Percentiles rank a stretch among this genome's conserved stretches.
Evolutionary conservation across 2,329 filamentous ascomycete genomes (phyloP).

Genomic region (Colletotrichum cuscutae): DNA sequence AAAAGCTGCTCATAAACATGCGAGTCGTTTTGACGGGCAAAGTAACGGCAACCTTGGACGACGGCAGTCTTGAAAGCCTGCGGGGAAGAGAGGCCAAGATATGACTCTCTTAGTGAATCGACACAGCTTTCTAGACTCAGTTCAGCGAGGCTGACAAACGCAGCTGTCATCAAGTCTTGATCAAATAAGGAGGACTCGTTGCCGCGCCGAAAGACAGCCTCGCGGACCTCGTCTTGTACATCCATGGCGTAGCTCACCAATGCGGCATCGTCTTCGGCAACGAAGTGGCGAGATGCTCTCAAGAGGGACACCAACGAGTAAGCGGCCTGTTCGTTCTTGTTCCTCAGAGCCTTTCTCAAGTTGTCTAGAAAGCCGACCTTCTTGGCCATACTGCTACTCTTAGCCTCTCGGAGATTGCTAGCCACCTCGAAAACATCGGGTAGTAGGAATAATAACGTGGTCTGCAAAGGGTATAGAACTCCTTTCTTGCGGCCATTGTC

Average conservation of each 20-base stretch:
- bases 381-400: constrained; percentile 70
- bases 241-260: constrained; percentile 75
- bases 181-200: constrained; percentile 65
- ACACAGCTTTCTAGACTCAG: constrained; percentile 69
- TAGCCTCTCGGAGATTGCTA: constrained; percentile 73
- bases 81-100: constrained; percentile 67
- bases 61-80: constrained; percentile 70
- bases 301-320: constrained; percentile 73
- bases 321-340: constrained; percentile 74
- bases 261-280: constrained; percentile 70
- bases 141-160: constrained; percentile 73
- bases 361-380: constrained; percentile 74
- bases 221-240: constrained; percentile 74
- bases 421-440: constrained; percentile 78
- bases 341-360: constrained; percentile 70
- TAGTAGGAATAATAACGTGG: constrained; percentile 69
- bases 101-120: constrained; percentile 65
- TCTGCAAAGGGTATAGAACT: constrained; percentile 71
- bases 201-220: constrained; percentile 70
- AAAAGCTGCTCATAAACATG: constrained; percentile 66
- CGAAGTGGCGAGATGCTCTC: constrained; percentile 72
- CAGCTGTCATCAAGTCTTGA: constrained; percentile 72
- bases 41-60: constrained; percentile 71
- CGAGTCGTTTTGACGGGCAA: constrained; percentile 63
- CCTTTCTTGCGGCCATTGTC: constrained; percentile 67